Percentiles rank a stretch among this genome's conserved stretches.
Conservation (phyloP, 345 rosid genomes). For the Bruguiera sexangula region DNA sequence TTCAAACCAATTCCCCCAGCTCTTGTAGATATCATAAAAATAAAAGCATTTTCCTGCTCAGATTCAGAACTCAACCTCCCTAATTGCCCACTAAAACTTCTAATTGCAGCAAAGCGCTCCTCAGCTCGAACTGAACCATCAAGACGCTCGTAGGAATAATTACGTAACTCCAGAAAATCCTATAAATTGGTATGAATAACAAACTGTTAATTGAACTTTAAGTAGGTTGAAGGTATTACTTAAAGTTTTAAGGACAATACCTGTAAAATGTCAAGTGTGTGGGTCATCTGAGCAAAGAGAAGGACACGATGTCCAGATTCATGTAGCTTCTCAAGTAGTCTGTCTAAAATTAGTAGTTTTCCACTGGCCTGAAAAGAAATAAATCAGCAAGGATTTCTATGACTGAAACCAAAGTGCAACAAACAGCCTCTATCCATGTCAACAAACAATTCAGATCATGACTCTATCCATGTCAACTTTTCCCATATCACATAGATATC, state of each 20-base stretch:
- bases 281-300: conserved; percentile 90
- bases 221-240: conserved; percentile 8
- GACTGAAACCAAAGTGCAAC: conserved; percentile 6
- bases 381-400: not conserved
- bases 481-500: not conserved
- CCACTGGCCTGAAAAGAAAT: conserved; percentile 66
- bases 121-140: conserved; percentile 95
- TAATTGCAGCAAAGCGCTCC: conserved; percentile 89
- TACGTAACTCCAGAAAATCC: conserved; percentile 85
- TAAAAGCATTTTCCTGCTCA: conserved; percentile 52
- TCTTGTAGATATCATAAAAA: conserved; percentile 88
- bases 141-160: conserved; percentile 85
- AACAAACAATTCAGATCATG: not conserved
- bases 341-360: conserved; percentile 72
- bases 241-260: conserved; percentile 24
- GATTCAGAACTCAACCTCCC: conserved; percentile 31
- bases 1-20: conserved; percentile 97
- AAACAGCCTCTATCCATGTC: conserved; percentile 28
- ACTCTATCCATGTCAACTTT: not conserved
- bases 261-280: conserved; percentile 89
- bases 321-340: conserved; percentile 59
- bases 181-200: conserved; percentile 10
- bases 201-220: too few species aligned
- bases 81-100: conserved; percentile 57
- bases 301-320: conserved; percentile 74